These are phyloP conservation scores for Leccinum disarticulatum DNA, from an alignment of 768 basidiomycete genomes.

Conservation along the genomic window DNA sequence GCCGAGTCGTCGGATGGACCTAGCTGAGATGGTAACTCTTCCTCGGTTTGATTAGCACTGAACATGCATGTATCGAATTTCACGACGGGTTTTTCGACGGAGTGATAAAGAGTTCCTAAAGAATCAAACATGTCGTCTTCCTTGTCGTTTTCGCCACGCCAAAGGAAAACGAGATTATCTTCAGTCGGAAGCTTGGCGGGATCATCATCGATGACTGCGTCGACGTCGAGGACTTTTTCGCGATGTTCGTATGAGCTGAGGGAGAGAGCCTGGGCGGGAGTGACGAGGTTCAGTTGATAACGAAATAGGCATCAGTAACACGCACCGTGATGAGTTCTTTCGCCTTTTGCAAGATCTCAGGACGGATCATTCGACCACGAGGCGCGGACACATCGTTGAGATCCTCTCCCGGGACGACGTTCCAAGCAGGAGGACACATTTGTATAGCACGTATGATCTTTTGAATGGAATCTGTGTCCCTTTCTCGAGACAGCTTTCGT, in stretches of 20 bases:
- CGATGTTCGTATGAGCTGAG: background rate
- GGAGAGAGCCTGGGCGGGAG: background rate
- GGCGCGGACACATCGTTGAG: background rate
- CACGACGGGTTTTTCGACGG: too few relatives aligned
- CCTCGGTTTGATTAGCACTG: too few relatives aligned
- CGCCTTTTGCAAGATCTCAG: background rate
- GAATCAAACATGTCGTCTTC: background rate
- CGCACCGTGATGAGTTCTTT: background rate
- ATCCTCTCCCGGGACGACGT: background rate
- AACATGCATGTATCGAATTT: too few relatives aligned
- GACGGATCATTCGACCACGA: background rate
- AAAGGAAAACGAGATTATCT: background rate
- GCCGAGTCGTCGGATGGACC: too few relatives aligned
- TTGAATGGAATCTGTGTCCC: background rate
- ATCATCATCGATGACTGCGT: background rate
- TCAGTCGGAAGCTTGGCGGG: background rate
- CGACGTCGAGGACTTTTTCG: background rate
- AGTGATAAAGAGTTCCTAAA: too few relatives aligned
- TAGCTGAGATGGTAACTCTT: too few relatives aligned
- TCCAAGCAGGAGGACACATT: background rate
- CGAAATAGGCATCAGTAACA: too few relatives aligned
- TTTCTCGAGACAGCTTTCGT: background rate
- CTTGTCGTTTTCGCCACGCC: background rate
- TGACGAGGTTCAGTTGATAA: too few relatives aligned
- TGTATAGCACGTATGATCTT: background rate